Evolutionary conservation across 1,139 yeast species (phyloP), one percentile per base, ranked within the genome.

Genomic region (Taphrina flavorubra): DNA sequence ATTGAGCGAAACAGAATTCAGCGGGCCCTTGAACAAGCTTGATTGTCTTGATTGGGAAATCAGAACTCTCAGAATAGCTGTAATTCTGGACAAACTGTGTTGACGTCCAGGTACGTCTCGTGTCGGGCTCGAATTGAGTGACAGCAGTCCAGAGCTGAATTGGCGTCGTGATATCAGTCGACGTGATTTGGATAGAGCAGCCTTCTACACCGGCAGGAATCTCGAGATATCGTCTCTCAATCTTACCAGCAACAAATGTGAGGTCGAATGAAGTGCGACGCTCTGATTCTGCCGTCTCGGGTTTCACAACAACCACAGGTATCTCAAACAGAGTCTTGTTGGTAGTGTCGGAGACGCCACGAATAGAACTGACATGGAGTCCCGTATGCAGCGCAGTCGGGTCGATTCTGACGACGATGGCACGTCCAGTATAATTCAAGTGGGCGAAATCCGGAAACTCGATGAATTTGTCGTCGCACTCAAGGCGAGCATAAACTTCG

Each of bases 1-100:
- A 69, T 44, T 70, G 70, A 16, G 71, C 70, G 51, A 70, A 56
- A 44, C 71, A 70, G 36, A 69, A 51, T 39, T 70, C 71, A 16
- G 58, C 61, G 13, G 71, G 65, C 1, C 69, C 65, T 18, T 59
- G 57, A 36, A 69, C 57, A 13, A 70, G 55, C 36, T 47, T 51
- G 46, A 70, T 20, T 10, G 51, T 44, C 56, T 69, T 70, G 39
- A 34, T 51, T 13, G 56, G 58, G 8, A 46, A 53, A 14, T 70
- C 65, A 6, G 66, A 37, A 8, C 65, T 49, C n/a, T 25, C 31
- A 13, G 67, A 63, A 36, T 42, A 42, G n/a, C 59, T 51, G 37
- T 69, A 57, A 16, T 53, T 51, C n/a, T 58, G 56, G 8, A 69
- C 63, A 36, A 65, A 55, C 16, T 51, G 65, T n/a, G 49, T 18